phyloP scores from a whole-genome alignment of 1,139 yeast species.

The Hansenula lynferdii region DNA sequence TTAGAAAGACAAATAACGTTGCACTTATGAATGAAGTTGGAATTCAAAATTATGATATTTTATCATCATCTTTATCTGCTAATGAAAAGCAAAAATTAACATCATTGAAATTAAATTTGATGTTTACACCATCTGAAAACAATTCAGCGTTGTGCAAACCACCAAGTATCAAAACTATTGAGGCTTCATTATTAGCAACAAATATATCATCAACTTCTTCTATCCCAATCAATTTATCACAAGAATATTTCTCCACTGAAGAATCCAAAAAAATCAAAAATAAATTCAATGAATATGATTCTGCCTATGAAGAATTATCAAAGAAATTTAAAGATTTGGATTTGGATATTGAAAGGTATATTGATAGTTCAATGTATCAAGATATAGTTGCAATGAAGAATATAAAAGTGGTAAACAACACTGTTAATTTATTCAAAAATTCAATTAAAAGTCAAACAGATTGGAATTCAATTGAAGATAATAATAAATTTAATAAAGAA shows the following conservation, averaged over 20 bases:
- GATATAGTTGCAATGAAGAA: slow-evolving; percentile 20
- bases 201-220: slow-evolving; percentile 19
- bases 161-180: slow-evolving; percentile 15
- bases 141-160: slow-evolving; percentile 5
- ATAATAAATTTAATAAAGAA: slow-evolving; percentile 7
- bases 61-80: slow-evolving; percentile 12
- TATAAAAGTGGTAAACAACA: slow-evolving; percentile 10
- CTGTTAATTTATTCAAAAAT: slow-evolving; percentile 8
- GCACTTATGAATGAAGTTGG: slow-evolving; percentile 26
- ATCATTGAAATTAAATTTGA: slow-evolving; percentile 21
- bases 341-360: slow-evolving; percentile 6
- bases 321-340: slow-evolving; percentile 6
- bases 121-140: slow-evolving; percentile 15
- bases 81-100: slow-evolving; percentile 20
- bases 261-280: slow-evolving; percentile 8
- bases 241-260: slow-evolving; percentile 16
- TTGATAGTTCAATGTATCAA: slow-evolving; percentile 8
- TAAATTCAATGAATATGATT: slow-evolving; percentile 9
- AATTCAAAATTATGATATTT: slow-evolving; percentile 14
- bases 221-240: slow-evolving; percentile 22
- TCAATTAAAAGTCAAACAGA: slow-evolving; percentile 1
- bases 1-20: slow-evolving; percentile 26
- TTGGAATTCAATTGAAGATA: not conserved
- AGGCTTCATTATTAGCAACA: slow-evolving; percentile 14
- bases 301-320: slow-evolving; percentile 4